Evolutionary conservation across 805 yeast species (phyloP), one percentile per base, ranked within the genome.

Genomic region (Metschnikowia orientalis): DNA sequence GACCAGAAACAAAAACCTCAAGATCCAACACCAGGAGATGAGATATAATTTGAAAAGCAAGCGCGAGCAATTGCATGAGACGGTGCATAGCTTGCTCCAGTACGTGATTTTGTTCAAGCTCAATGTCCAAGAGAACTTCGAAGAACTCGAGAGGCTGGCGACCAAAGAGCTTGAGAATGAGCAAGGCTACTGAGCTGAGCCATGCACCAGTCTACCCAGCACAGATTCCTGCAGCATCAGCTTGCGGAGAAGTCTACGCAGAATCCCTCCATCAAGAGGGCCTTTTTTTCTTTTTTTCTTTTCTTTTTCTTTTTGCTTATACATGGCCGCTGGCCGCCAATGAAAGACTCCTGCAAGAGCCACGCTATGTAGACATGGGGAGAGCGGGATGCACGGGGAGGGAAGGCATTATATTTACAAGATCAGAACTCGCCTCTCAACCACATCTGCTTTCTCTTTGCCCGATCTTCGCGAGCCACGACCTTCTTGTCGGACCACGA

Each of bases 41-140:
- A 56, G 63, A 32, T 68, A 63, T 32, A 63, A 68, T n/a, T 56
- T 79, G 10, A 57, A 65, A 34, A 61, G 63, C 28, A 64, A 72
- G 28, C 65, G 77, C 20, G 67, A 62, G 34, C 58, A 57, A 8
- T 57, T 82, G 45, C 74, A 73, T 42, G 67, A 69, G 26, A 72
- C 73, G 37, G 69, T 81, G 19, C 73, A 72, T 33, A 68, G 69
- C 36, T 68, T 78, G 46, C 74, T 86, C 44, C 78, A 78, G 38
- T 66, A 61, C 36, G 72, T 79, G 14, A 71, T 81, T 30, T 71
- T 67, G 29, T 80, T 85, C 59, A 85, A 85, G 58, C 58, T 79
- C 41, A 75, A 72, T 38, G 70, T 83, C 26, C 90, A 84, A 51
- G 67, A 71, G 13, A 70, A 75, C 32, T 63, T 84, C 28, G 85